These are phyloP conservation scores for Apostasia shenzhenica DNA, from an alignment of 106 monocot species.

Conservation along the genomic window DNA sequence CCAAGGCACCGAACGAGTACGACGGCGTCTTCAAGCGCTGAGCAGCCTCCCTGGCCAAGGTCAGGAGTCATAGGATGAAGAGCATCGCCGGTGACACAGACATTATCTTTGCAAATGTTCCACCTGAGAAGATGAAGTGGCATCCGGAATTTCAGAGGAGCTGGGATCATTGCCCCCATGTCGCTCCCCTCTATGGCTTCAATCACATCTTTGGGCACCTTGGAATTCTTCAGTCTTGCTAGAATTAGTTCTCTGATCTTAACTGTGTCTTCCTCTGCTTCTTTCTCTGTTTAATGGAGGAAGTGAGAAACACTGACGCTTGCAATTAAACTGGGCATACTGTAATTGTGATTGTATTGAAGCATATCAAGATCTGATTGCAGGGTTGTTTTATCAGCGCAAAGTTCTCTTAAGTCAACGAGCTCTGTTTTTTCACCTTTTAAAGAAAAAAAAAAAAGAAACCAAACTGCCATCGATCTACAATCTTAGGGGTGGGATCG, in stretches of 20 bases:
- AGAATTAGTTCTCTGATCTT: slow-evolving; percentile 30
- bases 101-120: slow-evolving; percentile 33
- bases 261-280: slow-evolving; percentile 14
- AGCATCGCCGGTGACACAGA: slow-evolving; percentile 69
- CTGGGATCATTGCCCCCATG: slow-evolving; percentile 30
- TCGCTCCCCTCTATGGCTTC: slow-evolving; percentile 40
- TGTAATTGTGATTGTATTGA: too few relatives aligned
- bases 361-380: too few relatives aligned
- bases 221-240: slow-evolving; percentile 22
- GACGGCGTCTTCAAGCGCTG: slow-evolving; percentile 65
- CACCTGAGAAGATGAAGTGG: slow-evolving; percentile 45
- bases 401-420: too few relatives aligned
- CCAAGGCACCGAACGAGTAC: slow-evolving; percentile 55
- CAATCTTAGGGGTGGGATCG: too few relatives aligned
- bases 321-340: too few relatives aligned
- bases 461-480: too few relatives aligned
- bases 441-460: too few relatives aligned
- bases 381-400: too few relatives aligned
- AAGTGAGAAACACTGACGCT: too few relatives aligned
- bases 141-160: slow-evolving; percentile 44
- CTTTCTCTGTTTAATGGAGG: slow-evolving; percentile 19
- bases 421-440: too few relatives aligned
- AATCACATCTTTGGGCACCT: slow-evolving; percentile 25
- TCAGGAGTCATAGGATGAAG: slow-evolving; percentile 89
- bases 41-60: slow-evolving; percentile 70